Conservation (phyloP, 2,329 filamentous ascomycete genomes). For the Aureobasidium sp. region DNA sequence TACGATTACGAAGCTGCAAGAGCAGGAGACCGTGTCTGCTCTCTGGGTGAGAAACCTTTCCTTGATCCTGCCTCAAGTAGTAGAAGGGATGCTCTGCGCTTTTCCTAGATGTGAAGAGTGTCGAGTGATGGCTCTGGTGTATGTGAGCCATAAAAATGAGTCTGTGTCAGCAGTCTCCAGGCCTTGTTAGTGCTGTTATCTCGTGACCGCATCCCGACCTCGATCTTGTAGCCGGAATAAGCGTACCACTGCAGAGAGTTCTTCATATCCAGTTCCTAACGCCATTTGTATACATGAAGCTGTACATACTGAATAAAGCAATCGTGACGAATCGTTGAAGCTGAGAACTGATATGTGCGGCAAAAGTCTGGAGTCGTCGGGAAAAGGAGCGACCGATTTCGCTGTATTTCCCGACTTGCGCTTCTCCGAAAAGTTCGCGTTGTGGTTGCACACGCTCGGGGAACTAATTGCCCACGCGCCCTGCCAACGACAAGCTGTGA, state of each 20-base stretch:
- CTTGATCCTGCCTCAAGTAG: conserved; percentile 13
- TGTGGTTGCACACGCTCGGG: neutral
- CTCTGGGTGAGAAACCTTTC: conserved; percentile 15
- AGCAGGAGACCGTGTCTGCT: conserved; percentile 15
- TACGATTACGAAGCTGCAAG: conserved; percentile 16
- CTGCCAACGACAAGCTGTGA: neutral
- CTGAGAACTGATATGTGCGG: neutral
- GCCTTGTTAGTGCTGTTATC: neutral
- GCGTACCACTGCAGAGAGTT: too few species aligned
- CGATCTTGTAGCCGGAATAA: too few species aligned
- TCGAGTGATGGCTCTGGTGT: neutral
- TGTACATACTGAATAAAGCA: neutral
- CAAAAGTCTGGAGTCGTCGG: neutral
- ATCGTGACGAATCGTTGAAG: neutral
- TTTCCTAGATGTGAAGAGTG: neutral
- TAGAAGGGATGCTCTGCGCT: conserved; percentile 11
- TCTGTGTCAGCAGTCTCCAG: neutral
- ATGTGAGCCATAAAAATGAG: neutral
- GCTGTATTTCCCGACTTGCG: neutral
- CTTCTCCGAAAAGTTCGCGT: neutral
- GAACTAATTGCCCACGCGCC: neutral
- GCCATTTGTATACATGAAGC: too few species aligned
- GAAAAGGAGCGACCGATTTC: neutral
- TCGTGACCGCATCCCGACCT: neutral
- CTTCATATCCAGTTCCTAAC: too few species aligned